A percentile compares a stretch with the other conserved stretches of the same genome.
Conservation (phyloP, 352 stramenopile genomes). For the Halophytophthora batemanensis region DNA sequence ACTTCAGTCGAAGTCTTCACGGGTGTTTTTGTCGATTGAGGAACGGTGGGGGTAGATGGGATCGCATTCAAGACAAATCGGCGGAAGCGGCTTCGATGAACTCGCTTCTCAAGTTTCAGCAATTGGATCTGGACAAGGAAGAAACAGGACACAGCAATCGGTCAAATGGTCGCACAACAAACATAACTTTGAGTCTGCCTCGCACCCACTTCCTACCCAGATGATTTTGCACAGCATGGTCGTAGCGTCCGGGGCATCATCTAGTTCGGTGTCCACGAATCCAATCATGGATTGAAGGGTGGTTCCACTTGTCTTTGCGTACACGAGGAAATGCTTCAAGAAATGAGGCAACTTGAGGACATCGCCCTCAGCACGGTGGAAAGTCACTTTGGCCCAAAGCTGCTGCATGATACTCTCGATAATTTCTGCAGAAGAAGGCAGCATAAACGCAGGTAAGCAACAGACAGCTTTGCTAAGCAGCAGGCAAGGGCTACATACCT, state of each 20-base stretch:
- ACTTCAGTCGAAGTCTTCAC: slow-evolving; percentile 1
- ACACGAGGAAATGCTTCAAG: slow-evolving; percentile 22
- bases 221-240: slow-evolving; percentile 45
- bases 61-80: slow-evolving; percentile 21
- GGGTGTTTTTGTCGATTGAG: slow-evolving; percentile 4
- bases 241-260: slow-evolving; percentile 17
- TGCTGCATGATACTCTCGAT: slow-evolving; percentile 32
- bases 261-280: slow-evolving; percentile 17
- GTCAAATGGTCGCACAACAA: slow-evolving; percentile 4
- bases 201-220: slow-evolving; percentile 27
- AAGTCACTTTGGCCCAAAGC: slow-evolving; percentile 23
- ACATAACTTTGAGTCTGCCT: background rate
- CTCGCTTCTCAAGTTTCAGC: slow-evolving; percentile 56
- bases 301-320: slow-evolving; percentile 17
- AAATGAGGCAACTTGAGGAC: slow-evolving; percentile 35
- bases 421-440: slow-evolving; percentile 20
- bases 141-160: background rate
- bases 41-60: slow-evolving; percentile 5
- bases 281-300: slow-evolving; percentile 15
- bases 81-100: slow-evolving; percentile 51
- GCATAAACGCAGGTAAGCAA: background rate
- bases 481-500: slow-evolving; percentile 26
- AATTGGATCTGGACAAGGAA: slow-evolving; percentile 29
- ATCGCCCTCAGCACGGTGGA: slow-evolving; percentile 4
- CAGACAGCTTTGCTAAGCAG: background rate